Conservation (phyloP, 129 eudicot species). For the Ambrosia artemisiifolia region DNA sequence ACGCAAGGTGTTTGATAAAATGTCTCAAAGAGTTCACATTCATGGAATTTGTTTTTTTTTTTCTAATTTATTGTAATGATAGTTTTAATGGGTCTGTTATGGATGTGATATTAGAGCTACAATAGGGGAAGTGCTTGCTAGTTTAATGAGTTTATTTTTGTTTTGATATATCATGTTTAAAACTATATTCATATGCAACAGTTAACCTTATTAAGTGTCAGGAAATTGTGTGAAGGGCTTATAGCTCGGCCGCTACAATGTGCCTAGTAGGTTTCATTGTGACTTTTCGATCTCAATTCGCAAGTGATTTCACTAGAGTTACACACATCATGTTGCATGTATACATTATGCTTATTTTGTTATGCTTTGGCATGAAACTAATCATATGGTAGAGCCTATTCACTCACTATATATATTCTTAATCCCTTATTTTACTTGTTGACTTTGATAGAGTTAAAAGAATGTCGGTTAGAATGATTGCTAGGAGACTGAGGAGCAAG, state of each 20-base stretch:
- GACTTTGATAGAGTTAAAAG: slow-evolving; percentile 21
- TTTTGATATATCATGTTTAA: not conserved
- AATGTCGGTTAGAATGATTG: slow-evolving; percentile 47
- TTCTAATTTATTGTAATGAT: not conserved
- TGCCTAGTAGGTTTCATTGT: not conserved
- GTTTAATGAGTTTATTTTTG: not conserved
- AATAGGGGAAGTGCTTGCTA: not conserved
- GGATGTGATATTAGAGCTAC: not conserved
- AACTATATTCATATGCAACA: not conserved
- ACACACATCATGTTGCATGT: not conserved
- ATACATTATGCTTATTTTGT: slow-evolving; percentile 3
- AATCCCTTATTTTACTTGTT: slow-evolving; percentile 5
- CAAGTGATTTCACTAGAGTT: slow-evolving; percentile 3
- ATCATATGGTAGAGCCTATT: not conserved
- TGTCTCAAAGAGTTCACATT: not conserved
- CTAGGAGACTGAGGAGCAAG: slow-evolving; percentile 44
- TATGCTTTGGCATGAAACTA: not conserved
- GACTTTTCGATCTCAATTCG: not conserved
- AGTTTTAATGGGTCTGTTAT: not conserved
- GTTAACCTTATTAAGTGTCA: not conserved
- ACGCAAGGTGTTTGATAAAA: slow-evolving; percentile 18
- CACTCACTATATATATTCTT: slow-evolving; percentile 13
- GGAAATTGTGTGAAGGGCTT: not conserved
- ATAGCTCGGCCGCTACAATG: not conserved
- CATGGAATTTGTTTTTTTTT: not conserved